Conservation (phyloP, 2,329 filamentous ascomycete genomes). For the Anthostomella pinea region DNA sequence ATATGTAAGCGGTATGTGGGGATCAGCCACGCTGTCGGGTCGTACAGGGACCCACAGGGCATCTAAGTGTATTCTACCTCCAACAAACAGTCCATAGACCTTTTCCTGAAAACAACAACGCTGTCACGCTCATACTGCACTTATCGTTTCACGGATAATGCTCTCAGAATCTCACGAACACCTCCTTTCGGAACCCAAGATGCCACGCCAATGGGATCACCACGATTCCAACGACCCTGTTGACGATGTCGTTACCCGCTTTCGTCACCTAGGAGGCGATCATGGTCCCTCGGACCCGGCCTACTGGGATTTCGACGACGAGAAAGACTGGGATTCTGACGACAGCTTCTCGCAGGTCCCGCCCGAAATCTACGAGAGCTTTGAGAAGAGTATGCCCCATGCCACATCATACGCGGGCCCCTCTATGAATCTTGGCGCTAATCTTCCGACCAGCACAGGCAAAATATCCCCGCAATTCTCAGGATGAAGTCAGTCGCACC, state of each 20-base stretch:
- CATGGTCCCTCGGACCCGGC: constrained; percentile 8
- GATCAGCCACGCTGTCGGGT: too few relatives aligned
- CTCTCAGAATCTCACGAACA: too few relatives aligned
- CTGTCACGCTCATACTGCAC: too few relatives aligned
- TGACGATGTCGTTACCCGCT: constrained; percentile 7
- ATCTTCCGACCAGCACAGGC: constrained; percentile 1
- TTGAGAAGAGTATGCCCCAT: constrained; percentile 4
- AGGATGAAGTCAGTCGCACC: constrained; percentile 7
- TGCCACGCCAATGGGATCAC: constrained; percentile 3
- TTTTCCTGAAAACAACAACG: too few relatives aligned
- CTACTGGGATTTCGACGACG: background rate
- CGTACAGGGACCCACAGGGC: too few relatives aligned
- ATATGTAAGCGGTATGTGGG: too few relatives aligned
- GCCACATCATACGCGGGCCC: too few relatives aligned
- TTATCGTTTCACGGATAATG: too few relatives aligned
- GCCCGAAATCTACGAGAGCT: constrained; percentile 1
- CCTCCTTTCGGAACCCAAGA: too few relatives aligned
- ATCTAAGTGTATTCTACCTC: too few relatives aligned
- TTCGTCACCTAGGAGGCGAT: constrained; percentile 10
- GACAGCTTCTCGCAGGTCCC: constrained; percentile 1
- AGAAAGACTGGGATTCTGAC: constrained; percentile 2
- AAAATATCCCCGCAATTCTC: constrained; percentile 7
- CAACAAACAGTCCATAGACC: too few relatives aligned
- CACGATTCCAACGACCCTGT: constrained; percentile 12
- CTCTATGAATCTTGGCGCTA: background rate